A percentile compares a stretch with the other conserved stretches of the same genome.
phyloP scores from a whole-genome alignment of 2,329 filamentous ascomycete genomes.

The Helminthosporium solani region DNA sequence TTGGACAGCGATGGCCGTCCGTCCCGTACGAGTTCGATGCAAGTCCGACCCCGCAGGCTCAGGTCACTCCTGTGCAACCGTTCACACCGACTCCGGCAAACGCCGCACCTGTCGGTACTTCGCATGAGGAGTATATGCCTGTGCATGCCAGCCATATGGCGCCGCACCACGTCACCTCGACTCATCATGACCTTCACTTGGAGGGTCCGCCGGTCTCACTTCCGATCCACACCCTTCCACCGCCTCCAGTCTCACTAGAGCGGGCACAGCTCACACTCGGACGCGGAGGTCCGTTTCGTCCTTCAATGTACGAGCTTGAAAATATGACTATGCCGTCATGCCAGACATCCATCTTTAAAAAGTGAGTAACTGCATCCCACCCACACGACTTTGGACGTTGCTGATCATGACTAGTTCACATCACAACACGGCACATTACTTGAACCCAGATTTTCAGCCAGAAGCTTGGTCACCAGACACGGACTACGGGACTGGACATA shows the following conservation, averaged over 20 bases:
- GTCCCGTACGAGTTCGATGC: constrained; percentile 40
- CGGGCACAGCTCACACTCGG: constrained; percentile 31
- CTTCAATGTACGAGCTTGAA: constrained; percentile 49
- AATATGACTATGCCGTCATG: constrained; percentile 44
- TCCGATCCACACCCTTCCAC: constrained; percentile 31
- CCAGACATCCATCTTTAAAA: constrained; percentile 53
- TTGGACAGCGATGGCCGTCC: constrained; percentile 36
- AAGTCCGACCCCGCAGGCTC: constrained; percentile 32
- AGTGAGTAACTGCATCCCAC: no score
- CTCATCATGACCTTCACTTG: constrained; percentile 34
- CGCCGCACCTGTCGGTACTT: constrained; percentile 27
- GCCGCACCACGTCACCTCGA: constrained; percentile 13
- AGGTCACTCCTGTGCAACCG: constrained; percentile 34
- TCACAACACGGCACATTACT: constrained; percentile 54
- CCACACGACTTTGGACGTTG: neutral
- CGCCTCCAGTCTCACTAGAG: constrained; percentile 31
- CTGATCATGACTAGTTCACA: constrained; percentile 46
- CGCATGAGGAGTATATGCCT: constrained; percentile 37
- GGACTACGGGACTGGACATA: constrained; percentile 45
- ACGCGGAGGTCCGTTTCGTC: constrained; percentile 47
- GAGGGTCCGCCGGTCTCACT: constrained; percentile 36
- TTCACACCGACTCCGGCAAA: constrained; percentile 34
- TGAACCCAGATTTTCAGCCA: constrained; percentile 55
- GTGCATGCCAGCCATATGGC: constrained; percentile 26
- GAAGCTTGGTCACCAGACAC: constrained; percentile 54